These are phyloP conservation scores for Cryptococcus floricola DNA, from an alignment of 1,284 basidiomycete species.

Conservation along the genomic window DNA sequence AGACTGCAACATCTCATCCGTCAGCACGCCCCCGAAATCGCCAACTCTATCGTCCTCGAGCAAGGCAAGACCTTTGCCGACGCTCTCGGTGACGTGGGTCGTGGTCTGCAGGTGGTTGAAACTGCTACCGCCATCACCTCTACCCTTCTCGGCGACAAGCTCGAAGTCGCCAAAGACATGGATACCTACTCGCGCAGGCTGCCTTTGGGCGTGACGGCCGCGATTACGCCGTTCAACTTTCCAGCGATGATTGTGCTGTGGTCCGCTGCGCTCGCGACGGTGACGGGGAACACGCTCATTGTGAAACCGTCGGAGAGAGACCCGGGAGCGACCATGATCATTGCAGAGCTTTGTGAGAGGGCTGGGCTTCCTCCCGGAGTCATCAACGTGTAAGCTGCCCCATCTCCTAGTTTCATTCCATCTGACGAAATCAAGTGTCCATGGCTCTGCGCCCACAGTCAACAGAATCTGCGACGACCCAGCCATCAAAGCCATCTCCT, in stretches of 20 bases:
- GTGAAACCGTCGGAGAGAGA: slow-evolving; percentile 96
- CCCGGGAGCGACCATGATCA: slow-evolving; percentile 95
- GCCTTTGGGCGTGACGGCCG: slow-evolving; percentile 62
- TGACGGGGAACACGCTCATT: slow-evolving; percentile 80
- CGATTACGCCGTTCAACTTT: slow-evolving; percentile 78
- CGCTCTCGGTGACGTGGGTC: slow-evolving; percentile 89
- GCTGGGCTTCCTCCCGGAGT: slow-evolving; percentile 68
- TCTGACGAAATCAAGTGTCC: slow-evolving; percentile 56
- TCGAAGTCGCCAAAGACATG: slow-evolving; percentile 97
- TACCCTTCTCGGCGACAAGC: slow-evolving; percentile 78
- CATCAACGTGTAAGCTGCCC: slow-evolving; percentile 59
- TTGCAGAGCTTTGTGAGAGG: slow-evolving; percentile 84
- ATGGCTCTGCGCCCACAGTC: slow-evolving; percentile 83
- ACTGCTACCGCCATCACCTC: slow-evolving; percentile 78
- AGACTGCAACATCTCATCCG: slow-evolving; percentile 78
- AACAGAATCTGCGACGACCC: slow-evolving; percentile 93
- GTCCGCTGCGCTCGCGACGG: slow-evolving; percentile 69
- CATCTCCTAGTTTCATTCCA: not conserved
- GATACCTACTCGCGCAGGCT: slow-evolving; percentile 62
- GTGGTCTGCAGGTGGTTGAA: slow-evolving; percentile 90
- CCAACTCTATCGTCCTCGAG: slow-evolving; percentile 67
- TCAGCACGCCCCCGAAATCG: slow-evolving; percentile 60
- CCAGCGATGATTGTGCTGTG: slow-evolving; percentile 89
- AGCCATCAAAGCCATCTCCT: slow-evolving; percentile 87
- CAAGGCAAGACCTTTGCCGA: slow-evolving; percentile 88